Conservation (phyloP, 176 grass and related monocot genomes). For the barley (Hordeum vulgare) region MorexV3_pseudomolecules_assembly NC_058521.1:70802332-70802831, state of each 20-base stretch:
- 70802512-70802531: neutral
- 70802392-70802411: neutral
- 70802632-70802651: no score
- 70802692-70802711: no score
- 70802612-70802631: neutral
- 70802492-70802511: neutral
- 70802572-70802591: neutral
- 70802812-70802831: no score
- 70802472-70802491: neutral
- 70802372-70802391: neutral
- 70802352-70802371: neutral
- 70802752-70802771: no score
- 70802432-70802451: neutral
- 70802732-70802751: no score
- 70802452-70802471: neutral
- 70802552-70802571: neutral
- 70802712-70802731: no score
- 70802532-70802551: neutral
- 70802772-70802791: no score
- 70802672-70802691: no score
- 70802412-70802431: neutral
- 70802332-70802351: neutral
- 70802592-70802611: neutral
- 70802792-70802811: no score
- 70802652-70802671: no score